Base-by-base conservation (phyloP, 164 flowering plant genomes). In the Vitis rupestris region DNA sequence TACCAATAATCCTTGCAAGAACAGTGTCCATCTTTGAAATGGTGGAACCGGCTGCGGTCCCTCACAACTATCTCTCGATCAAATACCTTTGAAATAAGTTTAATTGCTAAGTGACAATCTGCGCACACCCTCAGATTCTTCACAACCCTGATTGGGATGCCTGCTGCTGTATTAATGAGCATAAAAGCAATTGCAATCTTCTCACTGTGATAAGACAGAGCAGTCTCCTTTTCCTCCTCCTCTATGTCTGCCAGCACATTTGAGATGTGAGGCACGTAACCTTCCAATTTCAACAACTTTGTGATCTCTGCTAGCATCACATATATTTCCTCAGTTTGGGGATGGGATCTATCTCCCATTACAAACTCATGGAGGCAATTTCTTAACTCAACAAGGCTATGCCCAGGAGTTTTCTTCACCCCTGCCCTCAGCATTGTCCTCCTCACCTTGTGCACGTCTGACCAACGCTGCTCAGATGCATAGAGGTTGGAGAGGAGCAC, bases 21-120 rank as follows among this genome's bases (percentile, higher is more conserved):
- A 70, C 84, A 82, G 10, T 57, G 68, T 9, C 82, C 84, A 70
- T 70, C 68, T 64, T 56, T 76, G 54, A 82, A 82, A 74, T 82
- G 84, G 68, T 82, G 84, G 72, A 82, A 82, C 44, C 82, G 37
- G 54, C 80, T 82, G 3, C 78, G 69, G 72, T 82, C 84, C 73
- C 84, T 76, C 57, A 81, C 76, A 44, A 79, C 51, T 65, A 81
- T 79, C 70, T 81, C 78, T 57, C 84, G 16, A 2, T 68, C 67
- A 65, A 61, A 79, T 47, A 79, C 70, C 72, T 77, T 79, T 4
- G 84, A 79, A 16, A 82, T 68, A 59, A 82, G 82, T 52, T 79
- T 79, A 10, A 82, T 76, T 16, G 78, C 80, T n/a, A 69, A 15
- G 72, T 79, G 84, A 57, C 84, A 82, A 67, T 82, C 84, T 13